Conservation (phyloP, 768 basidiomycete species). For the Leccinellum luteum region DNA sequence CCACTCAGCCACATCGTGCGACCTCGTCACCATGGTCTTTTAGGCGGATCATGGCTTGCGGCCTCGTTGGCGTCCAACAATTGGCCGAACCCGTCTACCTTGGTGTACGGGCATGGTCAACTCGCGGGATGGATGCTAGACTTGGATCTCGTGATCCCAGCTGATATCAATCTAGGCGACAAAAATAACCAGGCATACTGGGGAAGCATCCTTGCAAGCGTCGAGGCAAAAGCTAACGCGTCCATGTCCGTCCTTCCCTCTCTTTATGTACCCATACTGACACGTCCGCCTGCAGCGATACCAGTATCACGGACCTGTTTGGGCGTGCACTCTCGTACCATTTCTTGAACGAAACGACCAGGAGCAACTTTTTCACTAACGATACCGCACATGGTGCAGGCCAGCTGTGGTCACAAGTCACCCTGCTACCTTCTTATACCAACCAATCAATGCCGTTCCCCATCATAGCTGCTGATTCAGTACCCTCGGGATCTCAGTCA, state of each 20-base stretch:
- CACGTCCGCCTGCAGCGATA: constrained; percentile 41
- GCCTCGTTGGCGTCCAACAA: constrained; percentile 64
- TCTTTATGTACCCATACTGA: background rate
- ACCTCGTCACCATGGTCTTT: background rate
- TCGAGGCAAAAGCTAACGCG: constrained; percentile 52
- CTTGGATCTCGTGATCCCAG: constrained; percentile 53
- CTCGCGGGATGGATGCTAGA: constrained; percentile 58
- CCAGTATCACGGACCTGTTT: constrained; percentile 65
- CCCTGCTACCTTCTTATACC: constrained; percentile 49
- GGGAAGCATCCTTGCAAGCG: constrained; percentile 51
- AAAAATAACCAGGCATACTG: constrained; percentile 49
- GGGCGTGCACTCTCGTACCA: constrained; percentile 66
- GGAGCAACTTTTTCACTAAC: constrained; percentile 58
- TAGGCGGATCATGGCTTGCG: constrained; percentile 68
- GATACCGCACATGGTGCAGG: constrained; percentile 67
- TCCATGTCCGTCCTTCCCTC: constrained; percentile 44
- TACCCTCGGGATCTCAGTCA: constrained; percentile 43
- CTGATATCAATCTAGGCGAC: constrained; percentile 46
- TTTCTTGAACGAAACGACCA: constrained; percentile 64
- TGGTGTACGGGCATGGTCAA: constrained; percentile 57
- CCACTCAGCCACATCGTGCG: background rate
- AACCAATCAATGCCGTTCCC: constrained; percentile 59
- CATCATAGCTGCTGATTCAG: constrained; percentile 57
- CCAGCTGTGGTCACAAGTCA: constrained; percentile 62
- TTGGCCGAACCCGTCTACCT: constrained; percentile 53